A percentile compares a stretch with the other conserved stretches of the same genome.
Evolutionary conservation across 1,284 basidiomycete genomes (phyloP).

Genomic region (Cutaneotrichosporon spelunceum): DNA sequence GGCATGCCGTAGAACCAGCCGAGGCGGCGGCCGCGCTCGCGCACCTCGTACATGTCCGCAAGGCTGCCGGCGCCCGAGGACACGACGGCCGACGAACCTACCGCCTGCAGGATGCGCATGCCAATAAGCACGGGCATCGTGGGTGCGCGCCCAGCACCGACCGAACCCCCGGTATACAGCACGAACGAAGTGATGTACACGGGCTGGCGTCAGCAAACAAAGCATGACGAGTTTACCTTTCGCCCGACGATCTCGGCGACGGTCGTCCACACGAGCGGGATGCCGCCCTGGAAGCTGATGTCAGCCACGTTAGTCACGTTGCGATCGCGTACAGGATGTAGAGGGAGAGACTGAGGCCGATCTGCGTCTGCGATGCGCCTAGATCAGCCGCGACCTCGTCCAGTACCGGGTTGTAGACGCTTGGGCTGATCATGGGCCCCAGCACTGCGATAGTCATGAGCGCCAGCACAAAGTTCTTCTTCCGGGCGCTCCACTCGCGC

Average conservation of each 20-base stretch:
- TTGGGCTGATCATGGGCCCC: constrained; percentile 63
- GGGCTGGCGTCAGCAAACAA: constrained; percentile 48
- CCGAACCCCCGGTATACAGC: constrained; percentile 64
- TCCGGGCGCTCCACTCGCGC: constrained; percentile 63
- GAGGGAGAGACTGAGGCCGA: constrained; percentile 68
- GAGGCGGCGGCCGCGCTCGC: constrained; percentile 68
- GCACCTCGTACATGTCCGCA: constrained; percentile 70
- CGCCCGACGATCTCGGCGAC: constrained; percentile 72
- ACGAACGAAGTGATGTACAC: constrained; percentile 63
- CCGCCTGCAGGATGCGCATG: constrained; percentile 45
- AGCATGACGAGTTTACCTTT: constrained; percentile 57
- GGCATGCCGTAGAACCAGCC: constrained; percentile 50
- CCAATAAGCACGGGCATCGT: constrained; percentile 67
- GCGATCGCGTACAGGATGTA: constrained; percentile 61
- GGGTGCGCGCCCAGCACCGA: constrained; percentile 61
- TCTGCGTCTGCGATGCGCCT: constrained; percentile 63
- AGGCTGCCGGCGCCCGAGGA: constrained; percentile 75
- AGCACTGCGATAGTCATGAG: constrained; percentile 43
- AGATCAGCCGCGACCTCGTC: constrained; percentile 64
- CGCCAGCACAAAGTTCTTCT: constrained; percentile 57
- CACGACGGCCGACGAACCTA: constrained; percentile 70
- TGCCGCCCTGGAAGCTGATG: constrained; percentile 43
- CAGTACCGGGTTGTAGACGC: constrained; percentile 54
- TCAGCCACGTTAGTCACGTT: neutral
- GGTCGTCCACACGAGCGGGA: constrained; percentile 44